Percentiles rank a stretch among this genome's conserved stretches.
These are phyloP conservation scores for Botrytis squamosa DNA, from an alignment of 2,329 filamentous ascomycete genomes.

Conservation along the genomic window DNA sequence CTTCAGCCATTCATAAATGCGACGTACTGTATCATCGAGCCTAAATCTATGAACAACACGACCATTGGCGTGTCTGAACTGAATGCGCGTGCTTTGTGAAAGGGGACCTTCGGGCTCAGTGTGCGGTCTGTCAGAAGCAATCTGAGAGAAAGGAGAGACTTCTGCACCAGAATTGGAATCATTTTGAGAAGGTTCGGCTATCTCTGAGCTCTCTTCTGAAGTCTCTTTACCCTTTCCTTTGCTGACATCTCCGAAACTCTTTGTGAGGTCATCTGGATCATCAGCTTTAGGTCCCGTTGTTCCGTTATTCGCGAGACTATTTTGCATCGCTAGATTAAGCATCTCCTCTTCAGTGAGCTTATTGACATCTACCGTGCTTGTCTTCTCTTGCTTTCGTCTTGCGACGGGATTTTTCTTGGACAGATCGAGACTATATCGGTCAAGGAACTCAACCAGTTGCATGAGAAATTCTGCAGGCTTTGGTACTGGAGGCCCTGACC, in stretches of 20 bases:
- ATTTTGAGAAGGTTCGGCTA: constrained; percentile 39
- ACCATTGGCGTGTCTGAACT: constrained; percentile 83
- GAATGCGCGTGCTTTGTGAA: constrained; percentile 77
- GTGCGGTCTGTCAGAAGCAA: constrained; percentile 72
- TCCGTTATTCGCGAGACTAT: constrained; percentile 65
- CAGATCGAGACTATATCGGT: constrained; percentile 85
- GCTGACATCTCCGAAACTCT: constrained; percentile 51
- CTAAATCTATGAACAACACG: constrained; percentile 85
- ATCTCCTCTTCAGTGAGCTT: constrained; percentile 97
- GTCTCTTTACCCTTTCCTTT: constrained; percentile 55
- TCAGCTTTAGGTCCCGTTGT: constrained; percentile 55
- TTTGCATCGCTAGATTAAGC: constrained; percentile 89
- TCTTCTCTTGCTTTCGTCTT: constrained; percentile 67
- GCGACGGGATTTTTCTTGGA: constrained; percentile 93
- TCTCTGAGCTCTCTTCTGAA: constrained; percentile 37
- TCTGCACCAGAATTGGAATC: constrained; percentile 32
- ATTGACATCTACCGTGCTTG: constrained; percentile 71
- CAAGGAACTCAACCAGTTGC: constrained; percentile 93
- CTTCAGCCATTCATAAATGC: constrained; percentile 97
- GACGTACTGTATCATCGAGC: constrained; percentile 70
- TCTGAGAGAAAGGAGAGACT: constrained; percentile 61
- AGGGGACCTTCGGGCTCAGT: constrained; percentile 67
- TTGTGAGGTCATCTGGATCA: constrained; percentile 87
- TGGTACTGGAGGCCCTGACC: constrained; percentile 82
- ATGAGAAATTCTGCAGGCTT: constrained; percentile 78